Evolutionary conservation across 345 rosid genomes (phyloP).

Genomic region (Sonneratia alba): DNA sequence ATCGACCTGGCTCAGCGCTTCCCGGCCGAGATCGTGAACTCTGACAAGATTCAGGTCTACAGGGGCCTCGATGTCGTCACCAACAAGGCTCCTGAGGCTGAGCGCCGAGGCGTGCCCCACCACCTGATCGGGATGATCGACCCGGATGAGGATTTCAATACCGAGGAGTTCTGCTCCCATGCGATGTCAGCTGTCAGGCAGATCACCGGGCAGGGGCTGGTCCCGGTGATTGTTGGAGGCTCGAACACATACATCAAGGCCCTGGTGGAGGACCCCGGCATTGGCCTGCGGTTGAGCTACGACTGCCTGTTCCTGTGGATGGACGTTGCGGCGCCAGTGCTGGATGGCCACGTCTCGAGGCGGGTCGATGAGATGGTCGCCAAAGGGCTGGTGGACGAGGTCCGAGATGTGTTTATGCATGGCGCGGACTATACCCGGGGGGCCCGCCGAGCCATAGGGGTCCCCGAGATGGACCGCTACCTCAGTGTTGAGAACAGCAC

Average conservation of each 20-base stretch:
- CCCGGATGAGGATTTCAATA: conserved; percentile 6
- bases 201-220: not conserved
- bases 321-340: conserved; percentile 6
- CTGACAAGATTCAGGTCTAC: conserved; percentile 18
- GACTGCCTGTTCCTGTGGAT: conserved; percentile 15
- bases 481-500: not conserved
- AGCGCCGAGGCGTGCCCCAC: conserved; percentile 12
- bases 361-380: conserved; percentile 12
- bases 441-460: conserved; percentile 5
- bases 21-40: conserved; percentile 12
- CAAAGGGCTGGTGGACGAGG: conserved; percentile 8
- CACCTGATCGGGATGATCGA: conserved; percentile 9
- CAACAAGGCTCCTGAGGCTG: conserved; percentile 8
- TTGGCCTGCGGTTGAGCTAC: not conserved
- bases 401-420: not conserved
- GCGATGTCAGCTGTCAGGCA: not conserved
- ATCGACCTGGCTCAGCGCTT: conserved; percentile 5
- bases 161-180: conserved; percentile 1
- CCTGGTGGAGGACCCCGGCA: conserved; percentile 6
- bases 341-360: not conserved
- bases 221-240: conserved; percentile 13
- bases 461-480: conserved; percentile 9
- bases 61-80: conserved; percentile 15
- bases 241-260: conserved; percentile 12
- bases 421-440: conserved; percentile 6